phyloP scores from a whole-genome alignment of 176 grass and related monocot genomes.

The Hordeum marinum region DNA sequence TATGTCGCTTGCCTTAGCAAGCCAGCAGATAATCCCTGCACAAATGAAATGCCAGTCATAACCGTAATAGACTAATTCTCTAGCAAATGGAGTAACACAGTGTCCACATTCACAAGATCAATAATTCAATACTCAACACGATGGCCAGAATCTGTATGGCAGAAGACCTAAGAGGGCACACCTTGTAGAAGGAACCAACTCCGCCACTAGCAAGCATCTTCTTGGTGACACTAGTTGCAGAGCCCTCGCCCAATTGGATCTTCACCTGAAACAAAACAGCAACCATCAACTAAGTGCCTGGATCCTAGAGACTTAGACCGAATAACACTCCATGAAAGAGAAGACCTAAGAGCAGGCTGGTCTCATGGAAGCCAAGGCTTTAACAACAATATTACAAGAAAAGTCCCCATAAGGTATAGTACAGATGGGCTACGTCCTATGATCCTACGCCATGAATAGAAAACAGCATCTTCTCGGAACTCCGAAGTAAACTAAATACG shows the following conservation, averaged over 20 bases:
- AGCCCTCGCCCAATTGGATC: slow-evolving; percentile 85
- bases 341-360: neutral
- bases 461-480: neutral
- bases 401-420: neutral
- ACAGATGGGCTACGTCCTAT: neutral
- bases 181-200: slow-evolving; percentile 74
- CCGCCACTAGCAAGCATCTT: slow-evolving; percentile 74
- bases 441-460: neutral
- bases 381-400: neutral
- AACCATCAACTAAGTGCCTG: neutral
- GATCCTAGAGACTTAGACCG: neutral
- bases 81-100: neutral
- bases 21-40: slow-evolving; percentile 82
- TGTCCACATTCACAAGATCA: neutral
- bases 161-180: slow-evolving; percentile 22
- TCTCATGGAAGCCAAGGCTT: neutral
- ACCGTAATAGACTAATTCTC: neutral
- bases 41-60: slow-evolving; percentile 5
- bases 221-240: slow-evolving; percentile 56
- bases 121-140: neutral
- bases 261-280: slow-evolving; percentile 52
- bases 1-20: slow-evolving; percentile 91
- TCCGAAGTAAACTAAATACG: neutral
- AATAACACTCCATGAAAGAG: neutral
- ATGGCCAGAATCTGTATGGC: neutral